These are phyloP conservation scores for Lipomyces lipofer DNA, from an alignment of 805 yeast genomes.

Conservation along the genomic window DNA sequence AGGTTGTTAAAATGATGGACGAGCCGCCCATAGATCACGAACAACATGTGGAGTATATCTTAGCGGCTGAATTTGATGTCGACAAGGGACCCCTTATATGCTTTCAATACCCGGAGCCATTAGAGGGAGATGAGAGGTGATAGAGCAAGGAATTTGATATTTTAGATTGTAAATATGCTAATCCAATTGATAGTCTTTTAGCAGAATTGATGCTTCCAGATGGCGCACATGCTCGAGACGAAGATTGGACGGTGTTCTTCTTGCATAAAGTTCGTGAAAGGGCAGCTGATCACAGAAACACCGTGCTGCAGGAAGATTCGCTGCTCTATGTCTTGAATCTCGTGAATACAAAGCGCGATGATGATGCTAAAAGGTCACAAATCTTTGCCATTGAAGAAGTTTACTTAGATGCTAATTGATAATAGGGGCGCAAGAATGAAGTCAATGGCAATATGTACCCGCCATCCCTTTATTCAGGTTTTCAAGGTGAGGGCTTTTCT, in stretches of 20 bases:
- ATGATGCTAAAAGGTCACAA: slow-evolving; percentile 40
- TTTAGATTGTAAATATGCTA: neutral
- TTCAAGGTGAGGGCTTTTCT: slow-evolving; percentile 42
- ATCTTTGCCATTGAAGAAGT: neutral
- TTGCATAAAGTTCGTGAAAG: too few species aligned
- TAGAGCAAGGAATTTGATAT: neutral
- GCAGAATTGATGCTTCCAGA: slow-evolving; percentile 64
- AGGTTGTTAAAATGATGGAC: too few species aligned
- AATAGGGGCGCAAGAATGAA: slow-evolving; percentile 61
- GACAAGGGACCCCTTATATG: slow-evolving; percentile 68
- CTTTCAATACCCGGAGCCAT: slow-evolving; percentile 55
- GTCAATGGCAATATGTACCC: slow-evolving; percentile 60
- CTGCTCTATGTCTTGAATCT: slow-evolving; percentile 58
- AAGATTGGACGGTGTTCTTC: slow-evolving; percentile 57
- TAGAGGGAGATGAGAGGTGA: slow-evolving; percentile 23
- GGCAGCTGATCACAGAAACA: too few species aligned
- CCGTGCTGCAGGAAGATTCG: slow-evolving; percentile 41
- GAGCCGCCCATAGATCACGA: too few species aligned
- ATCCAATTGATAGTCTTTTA: slow-evolving; percentile 35
- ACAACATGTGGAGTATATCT: slow-evolving; percentile 55
- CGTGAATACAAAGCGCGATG: slow-evolving; percentile 51
- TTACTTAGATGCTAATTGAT: neutral
- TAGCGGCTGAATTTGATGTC: slow-evolving; percentile 79
- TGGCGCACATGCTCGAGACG: slow-evolving; percentile 55
- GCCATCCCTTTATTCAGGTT: slow-evolving; percentile 52